Evolutionary conservation across 768 basidiomycete genomes (phyloP).

Genomic region (Amanita subjunquillea): DNA sequence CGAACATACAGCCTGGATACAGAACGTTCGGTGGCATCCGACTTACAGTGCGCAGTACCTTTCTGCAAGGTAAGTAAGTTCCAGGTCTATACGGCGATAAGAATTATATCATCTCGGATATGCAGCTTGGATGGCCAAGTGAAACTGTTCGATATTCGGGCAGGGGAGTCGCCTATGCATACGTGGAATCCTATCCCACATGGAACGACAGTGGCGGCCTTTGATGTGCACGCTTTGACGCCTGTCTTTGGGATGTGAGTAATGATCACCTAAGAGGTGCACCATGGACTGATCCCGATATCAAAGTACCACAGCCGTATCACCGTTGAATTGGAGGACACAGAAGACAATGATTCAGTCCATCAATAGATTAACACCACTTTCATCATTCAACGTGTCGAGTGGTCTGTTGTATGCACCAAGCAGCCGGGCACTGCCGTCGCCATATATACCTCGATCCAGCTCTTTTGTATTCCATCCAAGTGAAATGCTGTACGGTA

Average conservation of each 20-base stretch:
- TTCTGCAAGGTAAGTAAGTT: slow-evolving; percentile 66
- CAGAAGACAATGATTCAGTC: slow-evolving; percentile 58
- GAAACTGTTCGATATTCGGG: slow-evolving; percentile 84
- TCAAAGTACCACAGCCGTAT: slow-evolving; percentile 49
- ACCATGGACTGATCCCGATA: slow-evolving; percentile 5
- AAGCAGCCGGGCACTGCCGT: slow-evolving; percentile 38
- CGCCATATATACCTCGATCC: slow-evolving; percentile 48
- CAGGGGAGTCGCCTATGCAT: slow-evolving; percentile 43
- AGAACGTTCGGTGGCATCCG: slow-evolving; percentile 82
- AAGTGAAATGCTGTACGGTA: slow-evolving; percentile 72
- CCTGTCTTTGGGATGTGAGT: slow-evolving; percentile 82
- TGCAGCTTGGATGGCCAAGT: slow-evolving; percentile 80
- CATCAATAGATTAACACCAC: slow-evolving; percentile 26
- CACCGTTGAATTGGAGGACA: slow-evolving; percentile 49
- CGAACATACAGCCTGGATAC: slow-evolving; percentile 80
- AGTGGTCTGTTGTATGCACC: slow-evolving; percentile 49
- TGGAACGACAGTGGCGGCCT: slow-evolving; percentile 57
- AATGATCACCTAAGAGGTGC: neutral
- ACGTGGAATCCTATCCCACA: slow-evolving; percentile 57
- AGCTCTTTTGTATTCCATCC: slow-evolving; percentile 77
- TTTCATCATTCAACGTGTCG: slow-evolving; percentile 37
- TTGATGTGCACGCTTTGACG: slow-evolving; percentile 79
- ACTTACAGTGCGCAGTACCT: slow-evolving; percentile 59
- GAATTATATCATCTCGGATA: neutral
- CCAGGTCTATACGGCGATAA: neutral